These are phyloP conservation scores for Monosporascus sp. DNA, from an alignment of 2,329 filamentous ascomycete genomes.

Conservation along the genomic window DNA sequence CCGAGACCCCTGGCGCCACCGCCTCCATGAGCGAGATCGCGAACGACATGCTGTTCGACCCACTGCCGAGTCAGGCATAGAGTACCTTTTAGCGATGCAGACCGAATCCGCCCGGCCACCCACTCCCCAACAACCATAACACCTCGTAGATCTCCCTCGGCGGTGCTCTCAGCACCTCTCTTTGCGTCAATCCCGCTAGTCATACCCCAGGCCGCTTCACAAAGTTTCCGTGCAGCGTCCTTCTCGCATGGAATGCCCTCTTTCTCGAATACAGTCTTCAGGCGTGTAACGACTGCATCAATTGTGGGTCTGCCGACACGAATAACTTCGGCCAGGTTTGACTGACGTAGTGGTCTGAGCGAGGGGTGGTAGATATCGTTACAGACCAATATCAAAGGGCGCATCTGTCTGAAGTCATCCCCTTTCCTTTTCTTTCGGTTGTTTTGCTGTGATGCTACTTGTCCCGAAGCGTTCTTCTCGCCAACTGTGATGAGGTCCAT, in stretches of 20 bases:
- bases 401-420: constrained; percentile 80
- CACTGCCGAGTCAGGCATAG: constrained; percentile 64
- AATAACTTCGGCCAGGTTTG: constrained; percentile 79
- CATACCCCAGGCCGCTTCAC: constrained; percentile 79
- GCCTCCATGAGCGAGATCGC: constrained; percentile 64
- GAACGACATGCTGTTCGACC: constrained; percentile 68
- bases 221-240: constrained; percentile 80
- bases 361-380: constrained; percentile 96
- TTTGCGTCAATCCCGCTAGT: constrained; percentile 64
- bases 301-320: constrained; percentile 85
- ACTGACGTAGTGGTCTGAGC: constrained; percentile 79
- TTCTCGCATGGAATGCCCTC: constrained; percentile 85
- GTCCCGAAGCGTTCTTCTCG: constrained; percentile 63
- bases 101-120: constrained; percentile 68
- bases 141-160: constrained; percentile 69
- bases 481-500: constrained; percentile 86
- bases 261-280: constrained; percentile 80
- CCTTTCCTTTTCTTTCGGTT: constrained; percentile 64
- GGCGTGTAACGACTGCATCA: constrained; percentile 74
- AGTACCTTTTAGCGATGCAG: constrained; percentile 36
- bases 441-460: constrained; percentile 23
- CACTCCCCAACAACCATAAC: constrained; percentile 85
- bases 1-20: constrained; percentile 67
- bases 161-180: constrained; percentile 61
- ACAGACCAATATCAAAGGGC: constrained; percentile 89